phyloP scores from a whole-genome alignment of 1,139 yeast species.

The Candida neerlandica region DNA sequence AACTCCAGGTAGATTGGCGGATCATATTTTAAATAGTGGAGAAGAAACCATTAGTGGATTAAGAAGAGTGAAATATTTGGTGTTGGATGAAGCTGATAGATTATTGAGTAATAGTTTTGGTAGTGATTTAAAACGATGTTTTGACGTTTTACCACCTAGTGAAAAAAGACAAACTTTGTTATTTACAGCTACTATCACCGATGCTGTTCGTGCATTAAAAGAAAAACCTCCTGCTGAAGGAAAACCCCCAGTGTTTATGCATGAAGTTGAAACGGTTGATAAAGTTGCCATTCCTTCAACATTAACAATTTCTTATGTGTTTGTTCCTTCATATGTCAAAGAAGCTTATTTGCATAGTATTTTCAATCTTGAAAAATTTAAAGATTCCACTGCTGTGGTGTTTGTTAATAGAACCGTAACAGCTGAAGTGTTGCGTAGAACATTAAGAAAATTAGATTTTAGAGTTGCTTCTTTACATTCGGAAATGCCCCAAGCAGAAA shows the following conservation, averaged over 20 bases:
- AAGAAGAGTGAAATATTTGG: constrained; percentile 74
- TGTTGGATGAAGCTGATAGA: constrained; percentile 95
- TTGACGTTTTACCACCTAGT: constrained; percentile 69
- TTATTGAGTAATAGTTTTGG: constrained; percentile 83
- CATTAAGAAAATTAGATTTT: constrained; percentile 70
- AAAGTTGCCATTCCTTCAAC: constrained; percentile 80
- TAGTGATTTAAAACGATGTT: constrained; percentile 72
- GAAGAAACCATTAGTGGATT: constrained; percentile 85
- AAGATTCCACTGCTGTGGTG: constrained; percentile 71
- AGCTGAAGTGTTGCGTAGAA: constrained; percentile 82
- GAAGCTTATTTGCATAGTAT: constrained; percentile 82
- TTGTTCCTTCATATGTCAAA: constrained; percentile 81
- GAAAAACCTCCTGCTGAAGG: constrained; percentile 65
- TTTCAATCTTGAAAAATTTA: constrained; percentile 62
- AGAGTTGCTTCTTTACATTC: constrained; percentile 91
- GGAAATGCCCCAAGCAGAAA: constrained; percentile 89
- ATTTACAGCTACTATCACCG: constrained; percentile 96
- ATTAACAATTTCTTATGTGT: constrained; percentile 55
- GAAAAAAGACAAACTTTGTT: constrained; percentile 79
- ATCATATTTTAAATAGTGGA: constrained; percentile 85
- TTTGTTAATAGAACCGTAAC: constrained; percentile 90
- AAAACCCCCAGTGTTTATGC: constrained; percentile 70
- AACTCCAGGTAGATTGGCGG: constrained; percentile 96
- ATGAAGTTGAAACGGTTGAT: constrained; percentile 77
- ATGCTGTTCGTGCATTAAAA: constrained; percentile 80